These are phyloP conservation scores for Pleurotus platypus DNA, from an alignment of 768 basidiomycete genomes.

Conservation along the genomic window DNA sequence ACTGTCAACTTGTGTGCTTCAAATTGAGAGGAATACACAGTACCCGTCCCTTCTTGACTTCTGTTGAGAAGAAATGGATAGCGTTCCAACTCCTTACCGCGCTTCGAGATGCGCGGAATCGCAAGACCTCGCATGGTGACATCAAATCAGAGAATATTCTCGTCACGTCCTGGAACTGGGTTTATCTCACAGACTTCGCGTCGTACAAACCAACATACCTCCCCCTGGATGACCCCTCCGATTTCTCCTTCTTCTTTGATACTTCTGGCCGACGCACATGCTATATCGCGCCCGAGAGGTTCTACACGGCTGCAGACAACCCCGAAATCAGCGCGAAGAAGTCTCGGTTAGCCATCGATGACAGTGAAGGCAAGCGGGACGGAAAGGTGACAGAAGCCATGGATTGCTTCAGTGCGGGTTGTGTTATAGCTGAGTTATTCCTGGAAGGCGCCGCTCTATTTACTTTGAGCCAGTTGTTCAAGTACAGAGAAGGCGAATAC, in stretches of 20 bases:
- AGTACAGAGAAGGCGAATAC: slow-evolving; percentile 85
- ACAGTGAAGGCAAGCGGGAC: slow-evolving; percentile 65
- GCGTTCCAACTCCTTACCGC: slow-evolving; percentile 88
- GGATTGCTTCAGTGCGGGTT: slow-evolving; percentile 96
- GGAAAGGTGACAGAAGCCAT: slow-evolving; percentile 89
- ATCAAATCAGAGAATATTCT: slow-evolving; percentile 97
- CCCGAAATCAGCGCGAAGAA: slow-evolving; percentile 73
- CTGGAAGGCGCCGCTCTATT: slow-evolving; percentile 92
- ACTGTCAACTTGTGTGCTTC: background rate
- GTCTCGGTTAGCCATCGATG: slow-evolving; percentile 45
- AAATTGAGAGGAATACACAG: slow-evolving; percentile 34
- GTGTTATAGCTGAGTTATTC: slow-evolving; percentile 94
- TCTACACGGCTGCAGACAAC: slow-evolving; percentile 72
- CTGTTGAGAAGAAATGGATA: slow-evolving; percentile 97
- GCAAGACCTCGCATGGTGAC: slow-evolving; percentile 94
- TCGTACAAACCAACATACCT: slow-evolving; percentile 94
- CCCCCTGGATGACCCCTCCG: slow-evolving; percentile 93
- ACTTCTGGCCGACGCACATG: slow-evolving; percentile 91
- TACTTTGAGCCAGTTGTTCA: slow-evolving; percentile 91
- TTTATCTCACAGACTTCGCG: slow-evolving; percentile 94
- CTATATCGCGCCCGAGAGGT: slow-evolving; percentile 94
- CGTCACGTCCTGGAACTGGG: slow-evolving; percentile 94
- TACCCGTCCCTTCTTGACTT: slow-evolving; percentile 89
- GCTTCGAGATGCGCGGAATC: slow-evolving; percentile 76
- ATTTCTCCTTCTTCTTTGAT: slow-evolving; percentile 98